Evolutionary conservation across 2,329 filamentous ascomycete genomes (phyloP), one percentile per base, ranked within the genome.

Genomic region (Cercospora sp.): DNA sequence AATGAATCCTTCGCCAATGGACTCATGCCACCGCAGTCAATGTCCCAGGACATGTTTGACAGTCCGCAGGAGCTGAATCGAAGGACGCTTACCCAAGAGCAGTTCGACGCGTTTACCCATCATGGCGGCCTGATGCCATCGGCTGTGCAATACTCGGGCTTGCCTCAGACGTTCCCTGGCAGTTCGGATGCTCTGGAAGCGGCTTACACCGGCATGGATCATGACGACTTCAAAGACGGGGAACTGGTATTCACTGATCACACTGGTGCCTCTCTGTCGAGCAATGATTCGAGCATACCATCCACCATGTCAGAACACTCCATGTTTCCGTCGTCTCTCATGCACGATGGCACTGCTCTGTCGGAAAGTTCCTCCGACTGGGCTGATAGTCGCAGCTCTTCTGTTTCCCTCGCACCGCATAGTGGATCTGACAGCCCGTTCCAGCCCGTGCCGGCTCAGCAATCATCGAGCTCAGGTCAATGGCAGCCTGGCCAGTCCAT

Each of bases 401-500:
- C 76, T 10, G 68, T 76, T 1, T 74, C 75, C 3, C 58, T 64
- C 6, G 63, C 67, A 31, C 65, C 60, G 58, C 72, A 31, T 60
- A 69, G 63, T 55, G 68, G 69, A 26, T 42, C 53, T n/a, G 61
- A 72, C 33, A 23, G 36, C 48, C 53, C 57, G 6, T 70, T 66
- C 48, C 67, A 63, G 31, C 69, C 70, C 42, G 66, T 69, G 48
- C 60, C 48, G 13, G 59, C 65, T 59, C 60, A 64, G 23, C 70
- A 67, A 58, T 33, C 63, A 26, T 60, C 70, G 4, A 72, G 67
- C 4, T 71, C 69, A 23, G 72, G 74, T 18, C 75, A 77, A 69
- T 79, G 78, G 78, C 76, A 78, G 60, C 77, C 78, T 26, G 78
- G 77, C 20, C 76, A 78, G 64, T 79, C 77, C 2, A 70, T 77